Percentiles rank a stretch among this genome's conserved stretches.
These are phyloP conservation scores for Isoetes engelmannii DNA, from an alignment of 83 land plant genomes.

Conservation along the genomic window DNA sequence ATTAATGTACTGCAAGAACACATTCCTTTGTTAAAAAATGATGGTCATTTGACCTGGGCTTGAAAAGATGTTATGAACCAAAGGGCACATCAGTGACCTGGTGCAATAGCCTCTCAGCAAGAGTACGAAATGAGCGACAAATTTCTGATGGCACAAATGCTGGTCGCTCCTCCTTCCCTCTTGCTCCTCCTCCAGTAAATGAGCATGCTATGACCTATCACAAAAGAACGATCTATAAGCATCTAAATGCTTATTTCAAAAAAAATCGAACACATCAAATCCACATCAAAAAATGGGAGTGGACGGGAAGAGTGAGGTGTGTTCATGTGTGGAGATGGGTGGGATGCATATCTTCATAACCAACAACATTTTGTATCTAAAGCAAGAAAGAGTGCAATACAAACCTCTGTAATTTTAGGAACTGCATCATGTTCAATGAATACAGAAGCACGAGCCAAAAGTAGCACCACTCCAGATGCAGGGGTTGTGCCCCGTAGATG, in stretches of 20 bases:
- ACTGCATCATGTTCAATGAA: conserved; percentile 65
- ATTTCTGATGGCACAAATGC: conserved; percentile 80
- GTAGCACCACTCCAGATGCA: conserved; percentile 52
- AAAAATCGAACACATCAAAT: no score
- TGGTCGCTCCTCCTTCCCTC: conserved; percentile 67
- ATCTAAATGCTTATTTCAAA: no score
- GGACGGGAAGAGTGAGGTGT: no score
- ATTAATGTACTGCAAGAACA: conserved; percentile 31
- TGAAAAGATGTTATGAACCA: no score
- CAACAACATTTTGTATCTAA: no score
- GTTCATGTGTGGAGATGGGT: no score
- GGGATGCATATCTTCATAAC: no score
- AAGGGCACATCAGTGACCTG: conserved; percentile 31
- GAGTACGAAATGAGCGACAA: conserved; percentile 56
- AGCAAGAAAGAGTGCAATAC: neutral
- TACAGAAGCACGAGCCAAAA: conserved; percentile 59
- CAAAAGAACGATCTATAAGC: neutral
- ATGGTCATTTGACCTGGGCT: neutral
- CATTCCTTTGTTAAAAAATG: neutral
- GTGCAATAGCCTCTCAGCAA: conserved; percentile 56
- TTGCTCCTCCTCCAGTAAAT: conserved; percentile 63
- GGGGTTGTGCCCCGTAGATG: neutral
- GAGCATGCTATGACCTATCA: conserved; percentile 66
- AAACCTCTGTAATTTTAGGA: conserved; percentile 81
- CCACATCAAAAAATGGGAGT: no score